Evolutionary conservation across 2,329 filamentous ascomycete genomes (phyloP), one percentile per base, ranked within the genome.

Genomic region (Pseudogymnoascus sp.): DNA sequence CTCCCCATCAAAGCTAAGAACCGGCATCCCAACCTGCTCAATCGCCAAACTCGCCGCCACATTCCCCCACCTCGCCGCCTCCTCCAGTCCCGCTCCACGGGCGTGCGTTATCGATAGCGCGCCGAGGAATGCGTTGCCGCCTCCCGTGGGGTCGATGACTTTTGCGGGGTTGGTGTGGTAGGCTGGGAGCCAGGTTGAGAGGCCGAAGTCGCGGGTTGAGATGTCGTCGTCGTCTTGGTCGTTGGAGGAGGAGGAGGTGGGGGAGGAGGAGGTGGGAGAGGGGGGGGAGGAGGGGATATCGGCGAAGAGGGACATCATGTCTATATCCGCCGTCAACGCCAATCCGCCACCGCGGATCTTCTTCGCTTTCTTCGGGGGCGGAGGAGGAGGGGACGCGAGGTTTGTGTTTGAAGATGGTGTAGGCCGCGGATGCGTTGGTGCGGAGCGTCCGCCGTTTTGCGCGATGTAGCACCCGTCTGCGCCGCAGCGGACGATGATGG

Each of bases 111-210:
- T 79, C 0, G 80, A 78, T 57, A 86, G 69, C n/a, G 83, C 82
- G 21, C 83, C 82, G 23, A 97, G 79, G 71, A 97, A 98, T 0
- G 90, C 88, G 75, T 99, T 99, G 0, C 95, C 95, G 19, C 92
- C 95, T 8, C 95, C 95, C 0, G 95, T 98, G 0, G 93, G 93
- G 75, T 98, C 95, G n/a, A 95, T 78, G 1, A 97, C 91, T 65
- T 79, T 84, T 0, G 72, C 72, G 41, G 67, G 51, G 11, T 65
- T 66, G 21, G 74, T 76, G 72, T 93, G 90, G 72, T 89, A 93
- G 6, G 93, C 90, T 11, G 90, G 90, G 23, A 96, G 77, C 90
- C 92, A 96, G 65, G 81, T 78, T 70, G 88, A 83, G 62, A 88
- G 80, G 2, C 87, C 86, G 13, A 86, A 83, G 68, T 89, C 83